phyloP scores from a whole-genome alignment of 257 asterid genomes.

The Eucommia ulmoides region DNA sequence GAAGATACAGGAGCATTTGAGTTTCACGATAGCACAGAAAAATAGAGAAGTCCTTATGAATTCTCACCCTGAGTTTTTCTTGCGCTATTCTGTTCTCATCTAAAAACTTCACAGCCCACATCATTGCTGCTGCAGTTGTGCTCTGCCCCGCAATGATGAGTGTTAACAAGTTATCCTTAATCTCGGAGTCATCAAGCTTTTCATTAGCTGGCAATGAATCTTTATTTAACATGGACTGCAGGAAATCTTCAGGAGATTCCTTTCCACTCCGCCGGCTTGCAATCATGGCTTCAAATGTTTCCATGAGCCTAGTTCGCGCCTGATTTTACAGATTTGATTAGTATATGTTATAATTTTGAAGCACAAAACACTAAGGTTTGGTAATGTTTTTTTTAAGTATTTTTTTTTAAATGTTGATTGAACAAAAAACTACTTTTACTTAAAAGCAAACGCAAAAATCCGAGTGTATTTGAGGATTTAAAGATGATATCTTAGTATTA shows the following conservation, averaged over 20 bases:
- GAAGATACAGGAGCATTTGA: too few species aligned
- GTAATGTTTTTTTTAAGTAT: too few species aligned
- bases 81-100: constrained; percentile 30
- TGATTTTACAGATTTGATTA: constrained; percentile 10
- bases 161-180: constrained; percentile 47
- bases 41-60: neutral
- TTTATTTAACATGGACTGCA: constrained; percentile 35
- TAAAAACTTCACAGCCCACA: constrained; percentile 59
- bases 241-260: constrained; percentile 31
- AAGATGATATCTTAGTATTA: too few species aligned
- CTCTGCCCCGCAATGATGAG: constrained; percentile 41
- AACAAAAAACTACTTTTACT: too few species aligned
- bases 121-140: constrained; percentile 55
- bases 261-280: constrained; percentile 21
- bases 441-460: too few species aligned
- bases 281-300: constrained; percentile 28
- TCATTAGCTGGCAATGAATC: constrained; percentile 30
- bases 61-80: constrained; percentile 32
- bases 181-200: constrained; percentile 48
- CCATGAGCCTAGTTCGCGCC: constrained; percentile 45
- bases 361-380: neutral
- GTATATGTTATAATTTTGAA: neutral
- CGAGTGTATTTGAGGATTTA: too few species aligned
- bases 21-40: too few species aligned
- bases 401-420: too few species aligned